Conservation (phyloP, 2,329 filamentous ascomycete genomes). For the Colletotrichum orbiculare region DNA sequence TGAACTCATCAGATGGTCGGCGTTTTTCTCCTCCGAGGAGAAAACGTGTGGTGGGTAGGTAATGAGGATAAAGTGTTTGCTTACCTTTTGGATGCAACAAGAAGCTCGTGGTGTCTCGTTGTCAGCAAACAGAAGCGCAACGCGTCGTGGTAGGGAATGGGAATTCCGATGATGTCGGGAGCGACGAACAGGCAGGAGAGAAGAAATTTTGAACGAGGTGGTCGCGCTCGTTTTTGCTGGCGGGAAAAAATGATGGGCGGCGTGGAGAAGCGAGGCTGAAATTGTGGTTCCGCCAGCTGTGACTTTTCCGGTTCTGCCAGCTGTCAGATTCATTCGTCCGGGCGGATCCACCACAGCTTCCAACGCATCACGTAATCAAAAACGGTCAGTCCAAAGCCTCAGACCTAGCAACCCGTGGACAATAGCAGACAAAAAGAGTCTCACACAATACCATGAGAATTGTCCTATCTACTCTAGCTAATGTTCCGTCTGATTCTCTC, state of each 20-base stretch:
- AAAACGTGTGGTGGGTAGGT: neutral
- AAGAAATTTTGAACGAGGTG: constrained; percentile 3
- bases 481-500: neutral
- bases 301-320: neutral
- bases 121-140: neutral
- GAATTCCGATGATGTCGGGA: too few species aligned
- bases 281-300: neutral
- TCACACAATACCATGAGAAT: constrained; percentile 2
- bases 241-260: neutral
- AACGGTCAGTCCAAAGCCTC: too few species aligned
- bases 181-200: neutral
- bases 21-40: neutral
- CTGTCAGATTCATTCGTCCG: neutral
- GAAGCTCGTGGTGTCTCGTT: neutral
- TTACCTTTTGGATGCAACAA: neutral
- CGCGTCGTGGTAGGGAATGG: neutral
- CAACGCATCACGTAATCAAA: constrained; percentile 13
- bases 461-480: constrained; percentile 14
- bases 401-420: neutral
- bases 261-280: constrained; percentile 1
- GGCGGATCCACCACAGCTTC: constrained; percentile 15
- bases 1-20: constrained; percentile 52
- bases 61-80: neutral
- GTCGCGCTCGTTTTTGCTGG: constrained; percentile 3
- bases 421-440: neutral